These are phyloP conservation scores for Exophiala oligosperma DNA, from an alignment of 2,329 filamentous ascomycete species.

Conservation along the genomic window DNA sequence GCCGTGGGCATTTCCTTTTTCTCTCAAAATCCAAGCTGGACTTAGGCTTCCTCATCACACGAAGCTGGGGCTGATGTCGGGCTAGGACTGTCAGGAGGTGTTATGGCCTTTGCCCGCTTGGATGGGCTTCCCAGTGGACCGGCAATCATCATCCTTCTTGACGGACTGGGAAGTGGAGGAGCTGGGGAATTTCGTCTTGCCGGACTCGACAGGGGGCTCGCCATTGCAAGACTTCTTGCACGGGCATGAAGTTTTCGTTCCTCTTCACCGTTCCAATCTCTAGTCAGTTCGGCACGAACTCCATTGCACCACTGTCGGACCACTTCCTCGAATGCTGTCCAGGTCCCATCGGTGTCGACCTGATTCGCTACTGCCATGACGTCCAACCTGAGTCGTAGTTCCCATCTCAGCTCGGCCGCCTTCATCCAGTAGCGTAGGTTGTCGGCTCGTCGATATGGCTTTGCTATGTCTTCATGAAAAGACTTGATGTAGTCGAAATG, in stretches of 20 bases:
- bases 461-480: constrained; percentile 89
- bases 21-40: background rate
- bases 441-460: constrained; percentile 90
- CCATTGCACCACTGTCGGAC: constrained; percentile 79
- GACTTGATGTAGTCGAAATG: constrained; percentile 86
- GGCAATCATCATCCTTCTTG: constrained; percentile 11
- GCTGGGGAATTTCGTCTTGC: constrained; percentile 18
- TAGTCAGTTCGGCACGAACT: constrained; percentile 79
- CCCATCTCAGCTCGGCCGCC: constrained; percentile 91
- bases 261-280: constrained; percentile 60
- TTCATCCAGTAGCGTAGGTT: constrained; percentile 97
- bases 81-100: constrained; percentile 14
- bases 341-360: constrained; percentile 60
- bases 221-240: constrained; percentile 28
- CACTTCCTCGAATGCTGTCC: constrained; percentile 80
- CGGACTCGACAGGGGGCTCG: constrained; percentile 28
- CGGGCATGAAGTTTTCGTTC: constrained; percentile 30
- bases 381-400: constrained; percentile 78
- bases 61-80: constrained; percentile 1
- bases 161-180: constrained; percentile 20
- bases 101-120: background rate
- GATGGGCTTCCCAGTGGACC: constrained; percentile 20
- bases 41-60: constrained; percentile 12
- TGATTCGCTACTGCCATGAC: constrained; percentile 81
- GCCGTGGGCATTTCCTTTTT: background rate